Evolutionary conservation across 495 filamentous ascomycete genomes (phyloP), one percentile per base, ranked within the genome.

Genomic region (Staphylotrichum tortipilum): DNA sequence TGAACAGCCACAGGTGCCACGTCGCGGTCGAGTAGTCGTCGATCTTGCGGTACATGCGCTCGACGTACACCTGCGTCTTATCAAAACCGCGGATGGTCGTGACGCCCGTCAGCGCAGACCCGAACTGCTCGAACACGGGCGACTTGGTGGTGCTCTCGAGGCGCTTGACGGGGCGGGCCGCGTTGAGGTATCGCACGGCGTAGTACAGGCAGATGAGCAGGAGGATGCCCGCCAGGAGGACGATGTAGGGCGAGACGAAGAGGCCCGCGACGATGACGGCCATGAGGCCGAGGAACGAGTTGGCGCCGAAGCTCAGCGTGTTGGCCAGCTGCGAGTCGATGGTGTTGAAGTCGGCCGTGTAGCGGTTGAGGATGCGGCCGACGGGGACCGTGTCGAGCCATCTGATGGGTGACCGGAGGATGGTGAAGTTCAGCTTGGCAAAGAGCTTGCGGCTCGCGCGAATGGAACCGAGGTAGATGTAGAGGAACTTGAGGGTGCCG

Each of bases 321-420:
- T 74, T 74, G 1, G 78, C 75, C 12, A 90, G 64, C 17, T 75
- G 73, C 1, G 78, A 80, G 61, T 91, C 87, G 24, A 89, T 72
- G 3, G 75, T 73, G 53, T 78, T 74, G 58, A 92, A 89, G 56
- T 92, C 88, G 5, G 83, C 74, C 0, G 85, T 86, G 49, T 91
- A 90, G 6, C 88, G 75, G 62, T 92, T 94, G 3, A 91, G 61
- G 30, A 91, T 80, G 21, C 86, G 78, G 2, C 88, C 88, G 0
- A 86, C 67, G 0, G 88, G 88, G 0, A 88, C 83, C 0, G 86
- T 91, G 60, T 94, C 88, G 10, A 91, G 70, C 84, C 86, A 94
- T 39, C 82, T 70, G 8, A 86, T 66, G 0, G 86, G 86, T 12
- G 85, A 76, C 7, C 82, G 79, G 0, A 92, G 72, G 14, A 94